Base-by-base conservation (phyloP, 805 yeast species). In the Lipomyces spencermartinsiae region DNA sequence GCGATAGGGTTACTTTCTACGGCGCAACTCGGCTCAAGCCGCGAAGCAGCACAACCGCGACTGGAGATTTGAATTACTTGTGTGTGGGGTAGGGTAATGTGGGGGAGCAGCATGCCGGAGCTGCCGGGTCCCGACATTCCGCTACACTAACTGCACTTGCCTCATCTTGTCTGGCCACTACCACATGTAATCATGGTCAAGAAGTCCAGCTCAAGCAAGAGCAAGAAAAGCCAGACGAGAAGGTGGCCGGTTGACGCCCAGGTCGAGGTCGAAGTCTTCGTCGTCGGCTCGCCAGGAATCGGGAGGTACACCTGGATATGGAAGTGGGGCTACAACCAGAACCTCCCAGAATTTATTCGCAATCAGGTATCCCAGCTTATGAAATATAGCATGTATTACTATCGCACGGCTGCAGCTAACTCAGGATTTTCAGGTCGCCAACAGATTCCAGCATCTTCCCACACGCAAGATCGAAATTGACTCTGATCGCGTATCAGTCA, bases 251-350 rank as follows among this genome's bases (percentile, higher is more conserved):
- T 43, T 9, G 25, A 43, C 22, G 22, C 22, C 49, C 22, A 43
- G 19, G 7, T 16, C 22, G 49, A 43, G 29, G 29, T 25, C 29
- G 29, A 25, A 14, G 49, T 43, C 49, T 43, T 43, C 49, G n/a
- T 43, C 19, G n/a, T 43, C 49, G 49, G 49, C 10, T 16, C 19
- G 10, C 22, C 22, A 1, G 49, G 49, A 8, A 43, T 16, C 7
- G 49, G 49, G 49, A 43, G 49, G 22, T 43, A 43, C 22, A 43
- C 49, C 25, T 43, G 49, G 49, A 43, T 43, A 12, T 43, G 49
- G 49, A 43, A 43, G 49, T 43, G 49, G 49, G 49, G 49, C 7
- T 43, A 43, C 49, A 43, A 43, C n/a, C 49, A 43, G 22, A 8
- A 43, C 19, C 22, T 43, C 10, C 49, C 49, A 43, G 49, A 43